These are phyloP conservation scores for Cyclotella choctawhatcheeana DNA, from an alignment of 108 stramenopile genomes.

Conservation along the genomic window DNA sequence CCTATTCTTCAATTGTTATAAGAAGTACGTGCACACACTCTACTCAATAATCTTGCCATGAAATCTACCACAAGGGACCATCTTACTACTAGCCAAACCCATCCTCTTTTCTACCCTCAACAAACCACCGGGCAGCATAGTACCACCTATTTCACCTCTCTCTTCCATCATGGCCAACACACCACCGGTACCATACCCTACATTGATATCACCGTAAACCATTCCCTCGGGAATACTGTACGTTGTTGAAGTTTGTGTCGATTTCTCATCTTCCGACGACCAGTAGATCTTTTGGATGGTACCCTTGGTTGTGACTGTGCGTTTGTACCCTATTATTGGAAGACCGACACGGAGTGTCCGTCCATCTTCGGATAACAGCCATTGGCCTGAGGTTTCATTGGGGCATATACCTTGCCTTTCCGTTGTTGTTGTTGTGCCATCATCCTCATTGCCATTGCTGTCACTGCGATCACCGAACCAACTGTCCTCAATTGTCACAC, in stretches of 20 bases:
- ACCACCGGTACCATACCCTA: slow-evolving; percentile 56
- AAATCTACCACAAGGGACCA: slow-evolving; percentile 81
- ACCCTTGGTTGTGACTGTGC: slow-evolving; percentile 85
- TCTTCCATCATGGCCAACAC: slow-evolving; percentile 58
- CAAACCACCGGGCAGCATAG: slow-evolving; percentile 57
- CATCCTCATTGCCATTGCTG: not conserved
- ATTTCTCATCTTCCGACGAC: slow-evolving; percentile 62
- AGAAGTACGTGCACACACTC: too few relatives aligned
- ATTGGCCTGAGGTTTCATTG: slow-evolving; percentile 57
- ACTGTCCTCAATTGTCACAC: slow-evolving; percentile 36
- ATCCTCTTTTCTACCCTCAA: slow-evolving; percentile 72
- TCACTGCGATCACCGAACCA: not conserved
- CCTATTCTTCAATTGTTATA: too few relatives aligned
- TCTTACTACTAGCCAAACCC: slow-evolving; percentile 65
- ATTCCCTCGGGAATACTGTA: slow-evolving; percentile 82
- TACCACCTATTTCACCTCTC: slow-evolving; percentile 38
- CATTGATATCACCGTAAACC: slow-evolving; percentile 70
- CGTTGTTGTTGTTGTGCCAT: not conserved
- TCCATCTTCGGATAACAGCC: slow-evolving; percentile 76
- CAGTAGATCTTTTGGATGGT: slow-evolving; percentile 81
- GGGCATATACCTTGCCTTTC: slow-evolving; percentile 53
- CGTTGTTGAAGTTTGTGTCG: slow-evolving; percentile 59
- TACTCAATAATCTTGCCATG: slow-evolving; percentile 24
- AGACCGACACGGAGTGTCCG: slow-evolving; percentile 69
- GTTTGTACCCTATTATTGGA: slow-evolving; percentile 66